Conservation (phyloP, 306 rosid genomes). For the Sechiopsis laciniata region DNA sequence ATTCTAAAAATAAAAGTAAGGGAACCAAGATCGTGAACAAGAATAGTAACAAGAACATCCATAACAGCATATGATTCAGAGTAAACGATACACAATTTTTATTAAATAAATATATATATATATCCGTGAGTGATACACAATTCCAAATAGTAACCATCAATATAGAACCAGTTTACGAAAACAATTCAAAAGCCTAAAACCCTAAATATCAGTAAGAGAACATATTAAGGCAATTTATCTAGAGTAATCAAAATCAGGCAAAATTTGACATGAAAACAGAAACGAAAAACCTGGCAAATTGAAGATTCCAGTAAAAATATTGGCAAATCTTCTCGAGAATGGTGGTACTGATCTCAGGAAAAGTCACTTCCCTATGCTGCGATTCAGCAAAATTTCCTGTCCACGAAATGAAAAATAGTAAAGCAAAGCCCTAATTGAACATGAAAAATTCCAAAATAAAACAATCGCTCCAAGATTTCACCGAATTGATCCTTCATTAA, state of each 20-base stretch:
- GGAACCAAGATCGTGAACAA: background rate
- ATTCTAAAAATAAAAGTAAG: background rate
- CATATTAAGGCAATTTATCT: background rate
- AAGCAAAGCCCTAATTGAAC: slow-evolving; percentile 18
- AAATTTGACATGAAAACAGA: background rate
- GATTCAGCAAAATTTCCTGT: slow-evolving; percentile 85
- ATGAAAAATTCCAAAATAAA: background rate
- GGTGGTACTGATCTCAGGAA: slow-evolving; percentile 92
- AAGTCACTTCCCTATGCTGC: slow-evolving; percentile 73
- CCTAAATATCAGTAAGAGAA: no score
- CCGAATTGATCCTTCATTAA: background rate
- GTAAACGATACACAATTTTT: background rate
- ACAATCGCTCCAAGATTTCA: background rate
- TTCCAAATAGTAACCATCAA: no score
- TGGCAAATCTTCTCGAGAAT: slow-evolving; percentile 98
- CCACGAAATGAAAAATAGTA: background rate
- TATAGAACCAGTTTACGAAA: no score
- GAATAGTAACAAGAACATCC: no score
- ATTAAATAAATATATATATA: no score
- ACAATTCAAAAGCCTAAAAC: no score
- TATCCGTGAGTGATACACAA: background rate
- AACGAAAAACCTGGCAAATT: slow-evolving; percentile 64
- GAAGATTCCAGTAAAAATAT: slow-evolving; percentile 94
- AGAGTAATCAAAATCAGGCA: background rate
- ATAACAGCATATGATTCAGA: background rate